Evolutionary conservation across 768 basidiomycete genomes (phyloP).

Genomic region (Trametes cinnabarina): DNA sequence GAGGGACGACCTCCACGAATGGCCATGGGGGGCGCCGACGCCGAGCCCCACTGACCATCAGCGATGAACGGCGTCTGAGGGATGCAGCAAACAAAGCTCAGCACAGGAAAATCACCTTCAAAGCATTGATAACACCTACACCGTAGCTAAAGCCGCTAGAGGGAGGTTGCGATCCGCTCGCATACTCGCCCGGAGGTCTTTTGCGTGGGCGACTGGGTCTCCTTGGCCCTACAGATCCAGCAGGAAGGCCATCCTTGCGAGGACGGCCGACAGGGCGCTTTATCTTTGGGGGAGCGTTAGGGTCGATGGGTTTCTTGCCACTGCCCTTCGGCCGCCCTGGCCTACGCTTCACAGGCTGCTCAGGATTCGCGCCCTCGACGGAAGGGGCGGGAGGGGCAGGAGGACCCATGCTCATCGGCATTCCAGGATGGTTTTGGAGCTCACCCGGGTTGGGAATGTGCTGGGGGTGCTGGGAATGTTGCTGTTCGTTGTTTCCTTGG

Average conservation of each 20-base stretch:
- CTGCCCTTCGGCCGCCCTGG: conserved; percentile 80
- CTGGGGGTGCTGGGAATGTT: conserved; percentile 3
- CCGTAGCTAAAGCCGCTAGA: conserved; percentile 8
- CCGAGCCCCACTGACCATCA: conserved; percentile 17
- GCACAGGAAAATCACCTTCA: background rate
- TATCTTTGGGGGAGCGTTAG: conserved; percentile 47
- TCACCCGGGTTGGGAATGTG: conserved; percentile 12
- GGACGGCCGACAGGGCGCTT: conserved; percentile 82
- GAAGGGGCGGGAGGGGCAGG: conserved; percentile 7
- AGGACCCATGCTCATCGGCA: conserved; percentile 10
- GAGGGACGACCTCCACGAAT: conserved; percentile 23
- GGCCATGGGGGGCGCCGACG: conserved; percentile 26
- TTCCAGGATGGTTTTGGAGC: conserved; percentile 5
- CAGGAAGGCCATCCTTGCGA: conserved; percentile 77
- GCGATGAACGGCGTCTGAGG: conserved; percentile 6
- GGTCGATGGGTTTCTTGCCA: conserved; percentile 58
- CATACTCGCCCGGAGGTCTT: conserved; percentile 35
- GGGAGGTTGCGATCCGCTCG: conserved; percentile 16
- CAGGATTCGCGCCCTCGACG: conserved; percentile 18
- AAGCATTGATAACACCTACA: conserved; percentile 15
- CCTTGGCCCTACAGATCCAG: conserved; percentile 61
- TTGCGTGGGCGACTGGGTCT: conserved; percentile 41
- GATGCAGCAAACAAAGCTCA: background rate
- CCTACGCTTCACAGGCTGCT: conserved; percentile 54
- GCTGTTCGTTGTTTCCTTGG: conserved; percentile 11